These are phyloP conservation scores for Pythium volutum DNA, from an alignment of 352 stramenopile species.

Conservation along the genomic window DNA sequence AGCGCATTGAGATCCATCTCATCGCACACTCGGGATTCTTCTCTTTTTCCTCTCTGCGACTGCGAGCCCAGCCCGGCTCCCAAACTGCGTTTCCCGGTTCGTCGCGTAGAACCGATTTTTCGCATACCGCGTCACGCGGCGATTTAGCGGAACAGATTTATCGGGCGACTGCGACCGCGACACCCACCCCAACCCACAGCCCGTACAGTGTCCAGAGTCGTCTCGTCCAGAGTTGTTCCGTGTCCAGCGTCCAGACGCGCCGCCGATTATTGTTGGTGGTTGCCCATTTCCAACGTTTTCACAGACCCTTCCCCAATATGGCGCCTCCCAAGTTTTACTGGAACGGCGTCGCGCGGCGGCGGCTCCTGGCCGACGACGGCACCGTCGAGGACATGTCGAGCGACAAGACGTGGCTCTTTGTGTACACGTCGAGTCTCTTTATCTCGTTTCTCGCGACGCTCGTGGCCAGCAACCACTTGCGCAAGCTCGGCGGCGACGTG, in stretches of 20 bases:
- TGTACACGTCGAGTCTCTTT: constrained; percentile 51
- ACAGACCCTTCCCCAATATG: neutral
- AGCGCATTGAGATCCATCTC: no score
- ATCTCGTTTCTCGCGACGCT: constrained; percentile 53
- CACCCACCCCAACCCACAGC: no score
- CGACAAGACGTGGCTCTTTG: constrained; percentile 59
- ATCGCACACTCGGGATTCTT: no score
- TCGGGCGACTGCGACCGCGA: no score
- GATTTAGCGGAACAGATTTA: no score
- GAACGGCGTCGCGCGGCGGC: constrained; percentile 4
- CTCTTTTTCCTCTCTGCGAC: no score
- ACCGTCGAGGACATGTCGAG: constrained; percentile 7
- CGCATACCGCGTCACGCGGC: neutral
- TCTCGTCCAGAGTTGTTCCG: no score
- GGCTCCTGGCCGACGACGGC: constrained; percentile 1
- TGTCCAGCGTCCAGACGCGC: no score
- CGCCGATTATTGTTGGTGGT: neutral
- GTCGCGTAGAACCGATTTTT: neutral
- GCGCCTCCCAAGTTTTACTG: neutral
- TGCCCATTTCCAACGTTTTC: neutral
- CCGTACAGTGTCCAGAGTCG: no score
- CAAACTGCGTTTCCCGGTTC: neutral
- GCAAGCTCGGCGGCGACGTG: constrained; percentile 56
- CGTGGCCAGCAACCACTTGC: constrained; percentile 61
- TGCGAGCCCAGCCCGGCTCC: neutral